Base-by-base conservation (phyloP, 169 alveolate species). In the Plasmodium knowlesi region DNA sequence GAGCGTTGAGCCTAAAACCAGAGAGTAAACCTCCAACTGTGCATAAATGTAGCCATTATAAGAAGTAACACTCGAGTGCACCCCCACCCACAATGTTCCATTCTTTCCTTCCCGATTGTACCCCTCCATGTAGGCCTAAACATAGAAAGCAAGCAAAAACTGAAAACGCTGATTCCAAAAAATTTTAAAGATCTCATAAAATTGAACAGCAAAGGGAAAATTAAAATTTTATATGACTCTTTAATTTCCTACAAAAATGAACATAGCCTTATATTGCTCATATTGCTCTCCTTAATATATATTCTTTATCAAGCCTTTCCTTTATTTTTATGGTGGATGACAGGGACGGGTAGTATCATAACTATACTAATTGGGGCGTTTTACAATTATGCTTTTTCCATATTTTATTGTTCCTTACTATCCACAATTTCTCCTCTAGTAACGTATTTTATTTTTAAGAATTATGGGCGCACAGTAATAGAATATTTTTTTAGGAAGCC, bases 271-370 rank as follows among this genome's bases (percentile, higher is more conserved):
- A 72, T 80, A 57, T 73, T 89, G 50, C 73, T 89, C 71, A 61
- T 89, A 57, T 46, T 89, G 43, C 76, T 89, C 30, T 73, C 94
- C 80, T 73, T 89, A 61, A 41, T 89, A 37, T 89, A 89, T 79
- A 89, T 80, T 57, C 57, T 81, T 34, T 89, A 89, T 34, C 89
- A 89, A 70, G 82, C 94, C 43, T 89, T 89, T 70, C 94, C 94
- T 19, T 25, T 89, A 50, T 89, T 89, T 61, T 89, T 89, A 89
- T 89, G 94, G 94, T 89, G 94, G 94, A 89, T 89, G 91, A 80
- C 94, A 28, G 94, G 94, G 46, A 81, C 94, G 22, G 94, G 83
- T 54, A 80, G 82, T 73, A 53, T 61, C 53, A 89, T 89, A 89
- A 89, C 94, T 3, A 80, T 89, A 80, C 53, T 89, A 32, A 89